Percentiles rank a stretch among this genome's conserved stretches.
Evolutionary conservation across 2,329 filamentous ascomycete genomes (phyloP).

Genomic region (Aspergillus arachidicola): DNA sequence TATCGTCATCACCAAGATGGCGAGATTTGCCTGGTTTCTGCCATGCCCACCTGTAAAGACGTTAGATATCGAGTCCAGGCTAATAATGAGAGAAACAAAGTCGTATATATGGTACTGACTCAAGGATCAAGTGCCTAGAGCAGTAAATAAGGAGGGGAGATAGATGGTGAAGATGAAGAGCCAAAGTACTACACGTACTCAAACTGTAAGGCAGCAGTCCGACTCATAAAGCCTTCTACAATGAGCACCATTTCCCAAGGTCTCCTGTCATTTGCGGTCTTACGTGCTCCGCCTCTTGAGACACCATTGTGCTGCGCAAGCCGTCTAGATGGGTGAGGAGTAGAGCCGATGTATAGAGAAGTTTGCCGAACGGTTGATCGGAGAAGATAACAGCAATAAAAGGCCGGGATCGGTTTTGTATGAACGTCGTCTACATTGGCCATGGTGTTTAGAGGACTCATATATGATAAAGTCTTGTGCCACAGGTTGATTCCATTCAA

Average conservation of each 20-base stretch:
- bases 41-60: slow-evolving; percentile 75
- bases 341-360: slow-evolving; percentile 84
- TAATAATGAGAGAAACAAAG: not conserved
- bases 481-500: not conserved
- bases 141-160: not conserved
- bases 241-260: slow-evolving; percentile 92
- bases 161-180: not conserved
- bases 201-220: slow-evolving; percentile 87
- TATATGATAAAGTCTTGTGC: not conserved
- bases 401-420: slow-evolving; percentile 72
- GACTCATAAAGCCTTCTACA: slow-evolving; percentile 85
- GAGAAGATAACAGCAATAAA: slow-evolving; percentile 92
- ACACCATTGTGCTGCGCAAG: slow-evolving; percentile 90
- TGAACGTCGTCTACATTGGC: slow-evolving; percentile 20
- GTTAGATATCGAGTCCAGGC: slow-evolving; percentile 5
- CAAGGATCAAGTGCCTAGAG: not conserved
- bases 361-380: slow-evolving; percentile 75
- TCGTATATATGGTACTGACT: slow-evolving; percentile 2
- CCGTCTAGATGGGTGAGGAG: slow-evolving; percentile 81
- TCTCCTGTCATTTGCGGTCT: slow-evolving; percentile 70
- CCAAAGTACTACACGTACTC: slow-evolving; percentile 62
- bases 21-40: slow-evolving; percentile 80
- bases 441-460: slow-evolving; percentile 16
- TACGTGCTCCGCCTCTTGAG: slow-evolving; percentile 75
- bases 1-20: slow-evolving; percentile 70